phyloP scores from a whole-genome alignment of 202 grass and related monocot species.

The Tripidium arundinaceum region DNA sequence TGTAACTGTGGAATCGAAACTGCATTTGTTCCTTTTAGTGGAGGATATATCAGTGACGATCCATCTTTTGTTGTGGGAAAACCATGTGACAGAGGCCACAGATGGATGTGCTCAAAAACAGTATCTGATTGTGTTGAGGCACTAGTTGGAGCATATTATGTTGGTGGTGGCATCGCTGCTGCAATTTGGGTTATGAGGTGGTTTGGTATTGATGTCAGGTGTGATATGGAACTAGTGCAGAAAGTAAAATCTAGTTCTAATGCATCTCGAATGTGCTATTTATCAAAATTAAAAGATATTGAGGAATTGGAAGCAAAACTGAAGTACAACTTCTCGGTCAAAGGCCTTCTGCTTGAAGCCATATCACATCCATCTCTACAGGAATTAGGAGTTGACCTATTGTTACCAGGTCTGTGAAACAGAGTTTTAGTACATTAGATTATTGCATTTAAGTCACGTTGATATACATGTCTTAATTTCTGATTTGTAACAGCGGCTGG shows the following conservation, averaged over 20 bases:
- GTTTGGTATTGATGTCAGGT: no score
- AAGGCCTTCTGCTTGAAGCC: slow-evolving; percentile 74
- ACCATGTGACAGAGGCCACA: no score
- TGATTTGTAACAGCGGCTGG: slow-evolving; percentile 62
- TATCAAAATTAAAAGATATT: slow-evolving; percentile 53
- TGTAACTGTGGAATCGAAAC: slow-evolving; percentile 54
- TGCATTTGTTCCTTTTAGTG: slow-evolving; percentile 43
- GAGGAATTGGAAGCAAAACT: slow-evolving; percentile 79
- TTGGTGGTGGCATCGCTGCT: no score
- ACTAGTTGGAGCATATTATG: slow-evolving; percentile 88
- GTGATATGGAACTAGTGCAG: slow-evolving; percentile 43
- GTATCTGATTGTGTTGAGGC: slow-evolving; percentile 92
- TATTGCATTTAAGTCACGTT: background rate
- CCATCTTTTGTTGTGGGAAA: slow-evolving; percentile 70
- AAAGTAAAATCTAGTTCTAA: slow-evolving; percentile 36
- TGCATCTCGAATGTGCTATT: slow-evolving; percentile 44
- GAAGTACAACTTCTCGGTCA: slow-evolving; percentile 58
- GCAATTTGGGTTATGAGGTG: no score
- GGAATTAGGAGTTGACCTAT: slow-evolving; percentile 55
- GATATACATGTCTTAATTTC: slow-evolving; percentile 5
- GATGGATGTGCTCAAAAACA: slow-evolving; percentile 95
- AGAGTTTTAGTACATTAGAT: slow-evolving; percentile 3
- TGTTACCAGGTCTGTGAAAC: slow-evolving; percentile 77
- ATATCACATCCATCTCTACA: slow-evolving; percentile 84
- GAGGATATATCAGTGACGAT: slow-evolving; percentile 43